These are phyloP conservation scores for Kwoniella sp. DNA, from an alignment of 768 basidiomycete genomes.

Conservation along the genomic window DNA sequence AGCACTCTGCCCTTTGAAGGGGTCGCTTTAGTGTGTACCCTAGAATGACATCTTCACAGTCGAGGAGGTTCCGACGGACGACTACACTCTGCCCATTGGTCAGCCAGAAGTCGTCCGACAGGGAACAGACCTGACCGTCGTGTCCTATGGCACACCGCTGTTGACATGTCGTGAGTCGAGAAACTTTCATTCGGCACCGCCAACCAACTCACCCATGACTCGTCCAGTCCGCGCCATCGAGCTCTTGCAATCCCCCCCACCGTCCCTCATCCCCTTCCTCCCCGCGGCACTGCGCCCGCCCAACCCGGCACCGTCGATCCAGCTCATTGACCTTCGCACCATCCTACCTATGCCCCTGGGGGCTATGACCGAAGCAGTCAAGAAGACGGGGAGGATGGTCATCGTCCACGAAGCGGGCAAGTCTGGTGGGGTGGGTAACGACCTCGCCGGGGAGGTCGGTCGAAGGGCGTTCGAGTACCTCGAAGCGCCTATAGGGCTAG, in stretches of 20 bases:
- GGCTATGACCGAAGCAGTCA: conserved; percentile 73
- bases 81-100: conserved; percentile 76
- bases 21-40: not conserved
- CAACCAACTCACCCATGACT: not conserved
- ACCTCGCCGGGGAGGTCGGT: conserved; percentile 87
- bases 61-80: conserved; percentile 87
- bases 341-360: conserved; percentile 86
- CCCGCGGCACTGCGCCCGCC: conserved; percentile 64
- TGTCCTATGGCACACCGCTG: conserved; percentile 90
- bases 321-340: conserved; percentile 85
- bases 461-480: conserved; percentile 81
- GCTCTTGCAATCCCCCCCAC: conserved; percentile 65
- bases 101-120: conserved; percentile 69
- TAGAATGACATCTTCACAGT: conserved; percentile 54
- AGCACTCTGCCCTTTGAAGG: too few species aligned
- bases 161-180: conserved; percentile 62
- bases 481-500: conserved; percentile 77
- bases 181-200: not conserved
- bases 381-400: conserved; percentile 75
- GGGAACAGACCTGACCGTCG: conserved; percentile 79
- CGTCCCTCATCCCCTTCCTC: conserved; percentile 61
- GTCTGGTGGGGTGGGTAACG: conserved; percentile 81
- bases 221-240: conserved; percentile 58
- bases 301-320: conserved; percentile 56
- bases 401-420: conserved; percentile 89